phyloP scores from a whole-genome alignment of 2,329 filamentous ascomycete species.

The Penicillium expansum region DNA sequence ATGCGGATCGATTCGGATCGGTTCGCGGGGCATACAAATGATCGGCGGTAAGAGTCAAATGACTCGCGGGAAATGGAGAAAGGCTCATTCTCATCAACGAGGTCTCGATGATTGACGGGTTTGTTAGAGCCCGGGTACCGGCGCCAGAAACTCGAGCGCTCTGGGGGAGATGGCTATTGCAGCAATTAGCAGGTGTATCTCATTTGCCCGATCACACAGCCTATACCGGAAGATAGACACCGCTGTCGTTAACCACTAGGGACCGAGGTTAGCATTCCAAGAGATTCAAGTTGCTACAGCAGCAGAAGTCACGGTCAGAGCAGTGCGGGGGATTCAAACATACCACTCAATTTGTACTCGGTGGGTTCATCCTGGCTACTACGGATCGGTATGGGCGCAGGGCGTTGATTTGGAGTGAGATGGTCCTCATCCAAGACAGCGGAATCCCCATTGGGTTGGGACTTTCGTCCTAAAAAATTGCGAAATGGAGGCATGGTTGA shows the following conservation, averaged over 20 bases:
- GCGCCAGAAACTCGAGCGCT: slow-evolving; percentile 78
- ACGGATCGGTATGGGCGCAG: slow-evolving; percentile 55
- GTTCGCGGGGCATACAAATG: slow-evolving; percentile 66
- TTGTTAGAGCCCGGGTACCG: slow-evolving; percentile 49
- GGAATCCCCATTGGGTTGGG: slow-evolving; percentile 44
- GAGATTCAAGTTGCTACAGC: not conserved
- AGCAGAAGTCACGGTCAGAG: not conserved
- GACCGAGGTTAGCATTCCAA: slow-evolving; percentile 26
- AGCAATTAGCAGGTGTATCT: not conserved
- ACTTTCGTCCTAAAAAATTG: slow-evolving; percentile 66
- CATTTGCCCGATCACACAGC: not conserved
- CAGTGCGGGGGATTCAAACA: slow-evolving; percentile 29
- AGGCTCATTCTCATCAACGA: slow-evolving; percentile 79
- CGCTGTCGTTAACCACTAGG: slow-evolving; percentile 90
- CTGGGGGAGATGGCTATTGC: slow-evolving; percentile 75
- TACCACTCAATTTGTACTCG: slow-evolving; percentile 80
- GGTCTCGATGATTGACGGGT: slow-evolving; percentile 59
- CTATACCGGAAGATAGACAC: slow-evolving; percentile 85
- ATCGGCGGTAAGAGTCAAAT: slow-evolving; percentile 93
- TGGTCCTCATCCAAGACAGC: slow-evolving; percentile 54
- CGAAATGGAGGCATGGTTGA: slow-evolving; percentile 64
- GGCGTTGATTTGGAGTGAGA: slow-evolving; percentile 46
- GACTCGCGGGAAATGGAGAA: slow-evolving; percentile 96
- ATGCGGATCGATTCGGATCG: not conserved
- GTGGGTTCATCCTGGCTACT: slow-evolving; percentile 63